Conservation (phyloP, 495 filamentous ascomycete genomes). For the Aspergillus steynii region DNA sequence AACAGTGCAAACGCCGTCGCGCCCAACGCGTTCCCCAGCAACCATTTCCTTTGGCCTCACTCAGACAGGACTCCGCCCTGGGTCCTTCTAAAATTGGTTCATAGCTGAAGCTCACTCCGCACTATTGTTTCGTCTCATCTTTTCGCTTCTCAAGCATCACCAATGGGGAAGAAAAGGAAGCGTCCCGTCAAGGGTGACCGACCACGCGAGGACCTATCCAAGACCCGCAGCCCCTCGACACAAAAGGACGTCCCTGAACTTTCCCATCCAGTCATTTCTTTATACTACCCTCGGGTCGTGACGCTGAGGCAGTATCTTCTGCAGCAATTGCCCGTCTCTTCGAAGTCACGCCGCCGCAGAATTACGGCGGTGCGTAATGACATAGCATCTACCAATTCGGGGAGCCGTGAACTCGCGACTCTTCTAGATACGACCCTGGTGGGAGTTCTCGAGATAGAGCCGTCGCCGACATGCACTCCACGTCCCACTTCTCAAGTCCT, state of each 20-base stretch:
- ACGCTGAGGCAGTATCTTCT: slow-evolving; percentile 74
- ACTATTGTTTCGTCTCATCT: background rate
- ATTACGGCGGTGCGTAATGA: slow-evolving; percentile 37
- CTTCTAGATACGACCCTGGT: slow-evolving; percentile 72
- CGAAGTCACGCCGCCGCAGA: slow-evolving; percentile 52
- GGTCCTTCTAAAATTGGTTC: background rate
- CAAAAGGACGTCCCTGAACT: slow-evolving; percentile 14
- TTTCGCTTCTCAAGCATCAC: background rate
- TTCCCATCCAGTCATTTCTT: slow-evolving; percentile 66
- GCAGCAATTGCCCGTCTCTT: slow-evolving; percentile 49
- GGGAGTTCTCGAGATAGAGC: slow-evolving; percentile 42
- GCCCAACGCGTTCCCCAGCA: background rate
- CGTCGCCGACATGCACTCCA: slow-evolving; percentile 32
- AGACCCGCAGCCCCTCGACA: slow-evolving; percentile 20
- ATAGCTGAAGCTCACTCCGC: background rate
- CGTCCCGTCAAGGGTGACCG: slow-evolving; percentile 36
- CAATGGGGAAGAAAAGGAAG: slow-evolving; percentile 49
- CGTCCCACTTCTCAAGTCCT: slow-evolving; percentile 27
- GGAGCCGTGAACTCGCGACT: slow-evolving; percentile 36
- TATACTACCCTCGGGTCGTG: slow-evolving; percentile 69
- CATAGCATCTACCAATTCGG: background rate
- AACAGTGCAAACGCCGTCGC: background rate
- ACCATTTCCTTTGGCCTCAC: background rate
- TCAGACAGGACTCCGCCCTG: background rate
- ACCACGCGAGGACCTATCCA: slow-evolving; percentile 18